A percentile compares a stretch with the other conserved stretches of the same genome.
Evolutionary conservation across 495 filamentous ascomycete genomes (phyloP).

Genomic region (Melanomma pulvis-pyrius): DNA sequence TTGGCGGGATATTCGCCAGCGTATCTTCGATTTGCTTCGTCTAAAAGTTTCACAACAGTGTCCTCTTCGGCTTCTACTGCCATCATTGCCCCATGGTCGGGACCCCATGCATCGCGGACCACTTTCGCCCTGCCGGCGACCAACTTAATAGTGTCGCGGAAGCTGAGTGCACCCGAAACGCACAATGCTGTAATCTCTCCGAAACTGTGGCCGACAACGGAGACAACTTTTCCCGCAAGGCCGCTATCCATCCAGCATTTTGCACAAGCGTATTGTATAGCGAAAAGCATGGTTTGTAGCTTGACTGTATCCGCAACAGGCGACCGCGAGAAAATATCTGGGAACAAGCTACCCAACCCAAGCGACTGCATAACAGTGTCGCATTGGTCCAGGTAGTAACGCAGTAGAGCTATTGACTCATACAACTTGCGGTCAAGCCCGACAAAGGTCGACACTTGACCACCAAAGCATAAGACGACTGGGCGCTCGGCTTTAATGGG

Average conservation of each 20-base stretch:
- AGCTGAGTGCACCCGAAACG: conserved; percentile 20
- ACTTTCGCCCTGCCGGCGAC: conserved; percentile 22
- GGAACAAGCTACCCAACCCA: not conserved
- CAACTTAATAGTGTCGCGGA: conserved; percentile 22
- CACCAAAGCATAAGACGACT: conserved; percentile 3
- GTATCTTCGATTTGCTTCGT: too few relatives aligned
- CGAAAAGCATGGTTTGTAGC: conserved; percentile 44
- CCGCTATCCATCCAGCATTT: conserved; percentile 54
- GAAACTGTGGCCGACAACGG: conserved; percentile 55
- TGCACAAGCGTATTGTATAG: conserved; percentile 55
- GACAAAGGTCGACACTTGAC: not conserved
- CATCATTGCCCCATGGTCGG: conserved; percentile 20
- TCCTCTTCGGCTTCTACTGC: too few relatives aligned
- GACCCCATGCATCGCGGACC: conserved; percentile 13
- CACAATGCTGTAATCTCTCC: conserved; percentile 32
- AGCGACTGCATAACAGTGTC: not conserved
- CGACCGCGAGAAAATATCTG: conserved; percentile 2
- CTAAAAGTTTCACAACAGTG: too few relatives aligned
- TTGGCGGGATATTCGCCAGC: not conserved
- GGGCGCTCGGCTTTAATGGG: not conserved
- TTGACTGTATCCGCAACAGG: conserved; percentile 3
- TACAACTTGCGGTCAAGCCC: not conserved
- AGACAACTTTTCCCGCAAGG: conserved; percentile 20
- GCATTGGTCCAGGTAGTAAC: conserved; percentile 42
- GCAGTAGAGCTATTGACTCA: conserved; percentile 48